These are phyloP conservation scores for Ophiostoma novo-ulmi DNA, from an alignment of 2,329 filamentous ascomycete genomes.

Conservation along the genomic window DNA sequence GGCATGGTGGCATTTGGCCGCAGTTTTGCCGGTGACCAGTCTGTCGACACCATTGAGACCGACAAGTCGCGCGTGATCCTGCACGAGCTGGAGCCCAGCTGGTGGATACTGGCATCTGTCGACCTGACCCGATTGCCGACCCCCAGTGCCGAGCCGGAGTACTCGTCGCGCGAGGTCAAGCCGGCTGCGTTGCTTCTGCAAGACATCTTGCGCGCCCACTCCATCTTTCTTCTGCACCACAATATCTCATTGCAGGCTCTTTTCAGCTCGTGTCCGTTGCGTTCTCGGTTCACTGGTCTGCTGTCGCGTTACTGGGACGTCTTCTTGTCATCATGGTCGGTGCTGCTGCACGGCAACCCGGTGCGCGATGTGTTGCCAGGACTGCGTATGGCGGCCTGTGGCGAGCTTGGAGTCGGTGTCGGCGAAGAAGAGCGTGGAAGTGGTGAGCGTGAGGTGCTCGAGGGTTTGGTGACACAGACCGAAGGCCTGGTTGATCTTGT, in stretches of 20 bases:
- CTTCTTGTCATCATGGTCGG: slow-evolving; percentile 71
- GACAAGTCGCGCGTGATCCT: slow-evolving; percentile 80
- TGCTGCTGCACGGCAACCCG: slow-evolving; percentile 85
- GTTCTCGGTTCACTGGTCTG: slow-evolving; percentile 64
- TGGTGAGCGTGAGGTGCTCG: slow-evolving; percentile 85
- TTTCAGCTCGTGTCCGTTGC: slow-evolving; percentile 51
- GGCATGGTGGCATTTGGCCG: slow-evolving; percentile 92
- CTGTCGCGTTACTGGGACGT: slow-evolving; percentile 77
- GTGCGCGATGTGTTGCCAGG: slow-evolving; percentile 72
- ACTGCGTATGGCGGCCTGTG: slow-evolving; percentile 81
- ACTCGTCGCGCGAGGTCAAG: slow-evolving; percentile 85
- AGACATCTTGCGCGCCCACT: slow-evolving; percentile 77
- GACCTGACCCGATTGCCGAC: slow-evolving; percentile 32
- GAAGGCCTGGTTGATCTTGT: slow-evolving; percentile 83
- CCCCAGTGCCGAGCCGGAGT: slow-evolving; percentile 53
- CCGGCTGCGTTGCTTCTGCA: slow-evolving; percentile 70
- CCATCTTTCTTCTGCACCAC: slow-evolving; percentile 83
- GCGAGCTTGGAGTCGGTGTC: slow-evolving; percentile 88
- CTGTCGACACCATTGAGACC: slow-evolving; percentile 84
- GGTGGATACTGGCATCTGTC: slow-evolving; percentile 77
- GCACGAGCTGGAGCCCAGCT: slow-evolving; percentile 80
- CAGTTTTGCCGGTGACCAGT: slow-evolving; percentile 72
- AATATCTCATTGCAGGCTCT: slow-evolving; percentile 66
- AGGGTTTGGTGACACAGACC: slow-evolving; percentile 74
- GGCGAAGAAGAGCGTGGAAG: slow-evolving; percentile 94